Evolutionary conservation across 2,329 filamentous ascomycete genomes (phyloP).

Genomic region (Coniochaeta sp.): DNA sequence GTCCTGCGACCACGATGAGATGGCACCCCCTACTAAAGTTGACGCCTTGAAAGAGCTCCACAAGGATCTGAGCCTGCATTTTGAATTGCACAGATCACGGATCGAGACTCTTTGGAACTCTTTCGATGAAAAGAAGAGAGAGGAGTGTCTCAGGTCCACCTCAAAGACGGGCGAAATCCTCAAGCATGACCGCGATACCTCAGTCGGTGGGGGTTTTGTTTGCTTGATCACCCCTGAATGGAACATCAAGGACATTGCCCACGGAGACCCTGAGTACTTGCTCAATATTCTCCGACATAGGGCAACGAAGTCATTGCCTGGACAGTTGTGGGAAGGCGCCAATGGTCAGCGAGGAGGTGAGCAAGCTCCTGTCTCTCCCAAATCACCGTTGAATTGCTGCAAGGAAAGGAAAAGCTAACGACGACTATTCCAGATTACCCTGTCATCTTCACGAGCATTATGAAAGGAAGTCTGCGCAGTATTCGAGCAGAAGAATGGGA

Average conservation of each 20-base stretch:
- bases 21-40: too few species aligned
- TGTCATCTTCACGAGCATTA: constrained; percentile 26
- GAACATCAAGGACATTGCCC: constrained; percentile 33
- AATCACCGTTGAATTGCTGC: too few species aligned
- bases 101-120: too few species aligned
- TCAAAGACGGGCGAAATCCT: too few species aligned
- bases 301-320: constrained; percentile 8
- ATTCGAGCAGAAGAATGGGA: constrained; percentile 8
- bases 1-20: too few species aligned
- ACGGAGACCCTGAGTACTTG: constrained; percentile 22
- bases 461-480: constrained; percentile 21
- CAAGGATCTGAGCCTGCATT: too few species aligned
- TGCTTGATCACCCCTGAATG: constrained; percentile 24
- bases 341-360: constrained; percentile 8
- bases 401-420: too few species aligned
- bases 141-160: not conserved
- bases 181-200: too few species aligned
- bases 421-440: not conserved
- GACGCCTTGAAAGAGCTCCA: too few species aligned
- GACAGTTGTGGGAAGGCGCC: constrained; percentile 9
- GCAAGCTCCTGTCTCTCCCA: not conserved
- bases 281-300: constrained; percentile 11
- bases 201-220: too few species aligned
- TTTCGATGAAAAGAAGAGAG: not conserved
- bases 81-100: too few species aligned